Evolutionary conservation across 345 rosid genomes (phyloP).

Genomic region (Lepidium africanum): DNA sequence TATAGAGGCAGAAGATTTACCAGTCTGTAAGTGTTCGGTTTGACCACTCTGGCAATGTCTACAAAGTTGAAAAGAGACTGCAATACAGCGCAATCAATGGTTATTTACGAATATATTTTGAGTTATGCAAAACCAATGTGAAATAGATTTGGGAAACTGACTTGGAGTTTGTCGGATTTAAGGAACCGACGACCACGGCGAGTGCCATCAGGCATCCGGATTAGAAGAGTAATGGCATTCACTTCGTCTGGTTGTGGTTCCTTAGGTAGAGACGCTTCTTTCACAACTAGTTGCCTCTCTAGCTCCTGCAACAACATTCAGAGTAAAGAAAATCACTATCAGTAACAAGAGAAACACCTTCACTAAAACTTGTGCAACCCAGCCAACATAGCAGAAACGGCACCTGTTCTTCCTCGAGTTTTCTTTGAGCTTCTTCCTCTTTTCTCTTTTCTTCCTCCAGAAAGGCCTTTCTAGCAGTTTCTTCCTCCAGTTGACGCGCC

Average conservation of each 20-base stretch:
- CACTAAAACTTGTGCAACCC: background rate
- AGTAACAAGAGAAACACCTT: background rate
- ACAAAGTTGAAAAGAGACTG: conserved; percentile 93
- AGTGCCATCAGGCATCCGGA: conserved; percentile 91
- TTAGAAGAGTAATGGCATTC: conserved; percentile 78
- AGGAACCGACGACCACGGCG: conserved; percentile 91
- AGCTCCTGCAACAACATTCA: conserved; percentile 55
- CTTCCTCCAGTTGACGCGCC: conserved; percentile 66
- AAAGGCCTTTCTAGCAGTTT: conserved; percentile 68
- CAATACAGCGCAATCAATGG: conserved; percentile 13
- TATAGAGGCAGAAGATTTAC: conserved; percentile 31
- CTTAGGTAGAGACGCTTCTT: conserved; percentile 88
- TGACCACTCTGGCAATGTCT: conserved; percentile 77
- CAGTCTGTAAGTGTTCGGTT: conserved; percentile 87
- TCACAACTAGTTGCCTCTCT: conserved; percentile 72
- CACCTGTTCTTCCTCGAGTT: conserved; percentile 88
- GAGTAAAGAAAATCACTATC: background rate
- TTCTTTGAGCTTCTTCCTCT: conserved; percentile 70
- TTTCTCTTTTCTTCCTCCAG: conserved; percentile 61
- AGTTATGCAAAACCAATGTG: background rate
- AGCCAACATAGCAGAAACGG: background rate
- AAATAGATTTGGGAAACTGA: conserved; percentile 18
- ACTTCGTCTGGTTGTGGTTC: conserved; percentile 83
- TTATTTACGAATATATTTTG: background rate
- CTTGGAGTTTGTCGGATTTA: conserved; percentile 76